These are phyloP conservation scores for Tetraselmis chui DNA, from an alignment of 139 green algal genomes.

Conservation along the genomic window DNA sequence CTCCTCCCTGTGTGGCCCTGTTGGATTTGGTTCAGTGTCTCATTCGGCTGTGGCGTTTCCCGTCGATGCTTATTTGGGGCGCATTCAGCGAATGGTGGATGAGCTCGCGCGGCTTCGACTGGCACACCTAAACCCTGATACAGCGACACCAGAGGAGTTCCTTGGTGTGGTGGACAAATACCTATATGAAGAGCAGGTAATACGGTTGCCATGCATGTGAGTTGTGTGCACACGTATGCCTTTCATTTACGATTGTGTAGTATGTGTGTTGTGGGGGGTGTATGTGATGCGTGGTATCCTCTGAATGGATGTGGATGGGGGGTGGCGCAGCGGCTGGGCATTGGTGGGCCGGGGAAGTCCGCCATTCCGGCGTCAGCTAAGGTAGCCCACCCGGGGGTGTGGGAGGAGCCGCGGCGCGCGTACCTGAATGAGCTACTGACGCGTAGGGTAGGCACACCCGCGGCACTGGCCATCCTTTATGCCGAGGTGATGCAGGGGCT, in stretches of 20 bases:
- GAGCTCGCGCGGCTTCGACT: not conserved
- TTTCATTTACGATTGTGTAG: no score
- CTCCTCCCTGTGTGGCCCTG: no score
- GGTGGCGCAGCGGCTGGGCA: not conserved
- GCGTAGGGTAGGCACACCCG: conserved; percentile 35
- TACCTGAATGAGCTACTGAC: conserved; percentile 65
- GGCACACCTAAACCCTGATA: not conserved
- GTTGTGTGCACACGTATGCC: no score
- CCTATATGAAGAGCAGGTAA: conserved; percentile 17
- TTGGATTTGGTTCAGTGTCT: no score
- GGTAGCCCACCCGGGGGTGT: conserved; percentile 31
- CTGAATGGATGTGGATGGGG: not conserved
- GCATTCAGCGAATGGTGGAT: conserved; percentile 17
- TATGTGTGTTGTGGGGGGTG: no score
- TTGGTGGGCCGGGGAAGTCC: conserved; percentile 4
- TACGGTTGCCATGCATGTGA: no score
- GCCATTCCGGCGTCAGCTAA: not conserved
- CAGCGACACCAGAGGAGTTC: not conserved
- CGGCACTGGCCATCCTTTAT: conserved; percentile 50
- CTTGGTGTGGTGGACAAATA: conserved; percentile 14
- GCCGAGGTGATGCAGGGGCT: conserved; percentile 49
- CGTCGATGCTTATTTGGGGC: conserved; percentile 25
- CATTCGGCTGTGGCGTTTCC: conserved; percentile 52
- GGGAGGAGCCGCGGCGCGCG: conserved; percentile 35
- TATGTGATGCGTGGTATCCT: no score